phyloP scores from a whole-genome alignment of 2,329 filamentous ascomycete genomes.

The Diplodia seriata region DNA sequence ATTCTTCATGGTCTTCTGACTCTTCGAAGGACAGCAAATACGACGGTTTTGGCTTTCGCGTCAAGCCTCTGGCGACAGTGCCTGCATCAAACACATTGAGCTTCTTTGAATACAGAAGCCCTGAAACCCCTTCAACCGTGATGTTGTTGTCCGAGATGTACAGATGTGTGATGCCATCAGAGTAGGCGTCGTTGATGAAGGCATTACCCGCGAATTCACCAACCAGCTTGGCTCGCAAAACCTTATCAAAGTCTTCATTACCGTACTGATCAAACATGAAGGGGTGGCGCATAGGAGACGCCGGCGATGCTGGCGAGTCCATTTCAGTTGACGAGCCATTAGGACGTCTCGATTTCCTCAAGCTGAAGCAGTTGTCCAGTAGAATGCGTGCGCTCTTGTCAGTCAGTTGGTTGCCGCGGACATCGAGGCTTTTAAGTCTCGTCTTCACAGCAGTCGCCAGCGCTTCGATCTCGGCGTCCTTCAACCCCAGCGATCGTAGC shows the following conservation, averaged over 20 bases:
- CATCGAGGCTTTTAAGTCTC: constrained; percentile 62
- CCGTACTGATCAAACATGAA: constrained; percentile 24
- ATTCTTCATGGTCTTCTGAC: constrained; percentile 34
- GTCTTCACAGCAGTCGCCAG: constrained; percentile 60
- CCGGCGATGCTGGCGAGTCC: constrained; percentile 6
- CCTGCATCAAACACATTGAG: constrained; percentile 65
- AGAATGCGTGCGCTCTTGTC: constrained; percentile 61
- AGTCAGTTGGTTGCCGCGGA: constrained; percentile 64
- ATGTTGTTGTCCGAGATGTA: constrained; percentile 64
- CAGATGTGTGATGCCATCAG: constrained; percentile 65
- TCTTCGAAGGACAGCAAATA: constrained; percentile 26
- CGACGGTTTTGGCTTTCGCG: constrained; percentile 35
- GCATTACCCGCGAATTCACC: constrained; percentile 59
- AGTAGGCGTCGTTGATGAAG: constrained; percentile 62
- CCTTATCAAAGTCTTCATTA: constrained; percentile 60
- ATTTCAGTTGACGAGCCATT: constrained; percentile 24
- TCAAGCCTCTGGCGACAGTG: constrained; percentile 49
- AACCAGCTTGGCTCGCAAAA: constrained; percentile 52
- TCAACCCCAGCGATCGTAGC: constrained; percentile 60
- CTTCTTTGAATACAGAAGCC: constrained; percentile 58
- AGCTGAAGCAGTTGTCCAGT: constrained; percentile 58
- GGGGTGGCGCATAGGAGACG: constrained; percentile 39
- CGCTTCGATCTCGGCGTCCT: constrained; percentile 60
- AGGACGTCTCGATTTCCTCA: constrained; percentile 33
- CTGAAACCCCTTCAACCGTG: constrained; percentile 63